phyloP scores from a whole-genome alignment of 2,329 filamentous ascomycete species.

The Neospermospora avenae region DNA sequence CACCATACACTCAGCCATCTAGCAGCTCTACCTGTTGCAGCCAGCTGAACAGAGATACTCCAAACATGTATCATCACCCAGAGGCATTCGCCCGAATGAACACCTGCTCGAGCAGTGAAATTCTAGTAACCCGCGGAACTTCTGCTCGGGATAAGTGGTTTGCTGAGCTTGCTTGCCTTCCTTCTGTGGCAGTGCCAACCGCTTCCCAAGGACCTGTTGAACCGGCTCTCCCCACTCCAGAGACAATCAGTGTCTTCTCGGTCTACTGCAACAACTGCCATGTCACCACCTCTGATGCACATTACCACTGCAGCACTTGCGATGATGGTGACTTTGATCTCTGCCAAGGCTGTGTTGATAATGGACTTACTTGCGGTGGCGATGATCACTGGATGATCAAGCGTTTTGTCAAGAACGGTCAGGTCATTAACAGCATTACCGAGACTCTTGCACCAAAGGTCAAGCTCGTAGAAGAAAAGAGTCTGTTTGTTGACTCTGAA shows the following conservation, averaged over 20 bases:
- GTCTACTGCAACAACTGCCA: slow-evolving; percentile 96
- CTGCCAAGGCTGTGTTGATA: slow-evolving; percentile 73
- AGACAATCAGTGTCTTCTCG: slow-evolving; percentile 54
- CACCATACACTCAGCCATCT: neutral
- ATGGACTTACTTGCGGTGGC: slow-evolving; percentile 73
- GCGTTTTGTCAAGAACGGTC: slow-evolving; percentile 74
- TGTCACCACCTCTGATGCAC: slow-evolving; percentile 69
- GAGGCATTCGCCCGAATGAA: slow-evolving; percentile 17
- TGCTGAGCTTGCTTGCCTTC: slow-evolving; percentile 31
- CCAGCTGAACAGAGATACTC: slow-evolving; percentile 6
- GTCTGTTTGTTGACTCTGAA: slow-evolving; percentile 22
- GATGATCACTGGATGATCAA: slow-evolving; percentile 92
- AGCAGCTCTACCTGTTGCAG: slow-evolving; percentile 15
- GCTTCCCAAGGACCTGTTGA: slow-evolving; percentile 10
- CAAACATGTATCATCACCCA: slow-evolving; percentile 14
- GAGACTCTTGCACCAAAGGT: slow-evolving; percentile 67
- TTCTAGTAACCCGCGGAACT: slow-evolving; percentile 29
- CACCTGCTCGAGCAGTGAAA: slow-evolving; percentile 22
- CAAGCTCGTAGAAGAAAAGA: neutral
- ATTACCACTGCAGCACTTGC: slow-evolving; percentile 94
- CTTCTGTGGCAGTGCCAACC: slow-evolving; percentile 15
- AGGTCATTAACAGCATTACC: slow-evolving; percentile 80
- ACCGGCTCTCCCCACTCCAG: slow-evolving; percentile 6
- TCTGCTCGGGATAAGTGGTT: slow-evolving; percentile 36
- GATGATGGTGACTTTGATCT: slow-evolving; percentile 94